These are phyloP conservation scores for Fusarium sp. DNA, from an alignment of 2,329 filamentous ascomycete genomes.

Conservation along the genomic window DNA sequence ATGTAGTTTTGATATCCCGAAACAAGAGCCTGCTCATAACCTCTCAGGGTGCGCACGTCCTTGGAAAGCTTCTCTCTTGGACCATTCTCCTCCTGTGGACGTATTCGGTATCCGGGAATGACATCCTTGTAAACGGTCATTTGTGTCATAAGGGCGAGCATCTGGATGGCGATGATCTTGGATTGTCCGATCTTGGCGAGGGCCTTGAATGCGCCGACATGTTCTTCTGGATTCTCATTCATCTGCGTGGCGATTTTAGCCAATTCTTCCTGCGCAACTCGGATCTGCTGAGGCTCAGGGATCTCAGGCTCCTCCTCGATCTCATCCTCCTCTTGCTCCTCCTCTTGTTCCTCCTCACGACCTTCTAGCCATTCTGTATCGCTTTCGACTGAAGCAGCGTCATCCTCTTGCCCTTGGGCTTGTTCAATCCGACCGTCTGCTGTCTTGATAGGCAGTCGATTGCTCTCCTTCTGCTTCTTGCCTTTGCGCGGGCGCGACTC, in stretches of 20 bases:
- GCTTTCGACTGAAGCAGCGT: constrained; percentile 68
- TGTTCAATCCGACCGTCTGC: constrained; percentile 78
- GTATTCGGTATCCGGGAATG: constrained; percentile 95
- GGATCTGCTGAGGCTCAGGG: constrained; percentile 80
- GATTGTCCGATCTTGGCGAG: constrained; percentile 79
- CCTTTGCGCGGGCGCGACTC: constrained; percentile 82
- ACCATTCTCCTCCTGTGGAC: constrained; percentile 79
- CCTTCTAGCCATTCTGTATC: constrained; percentile 73
- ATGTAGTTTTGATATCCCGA: constrained; percentile 87
- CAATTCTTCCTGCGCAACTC: constrained; percentile 90
- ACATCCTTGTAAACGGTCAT: constrained; percentile 93
- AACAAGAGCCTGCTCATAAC: constrained; percentile 89
- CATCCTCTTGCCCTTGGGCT: constrained; percentile 65
- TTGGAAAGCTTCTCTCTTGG: constrained; percentile 86
- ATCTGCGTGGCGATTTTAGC: constrained; percentile 83
- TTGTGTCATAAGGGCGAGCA: constrained; percentile 87
- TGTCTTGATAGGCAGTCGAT: constrained; percentile 86
- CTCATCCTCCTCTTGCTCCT: constrained; percentile 60
- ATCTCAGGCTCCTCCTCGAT: constrained; percentile 69
- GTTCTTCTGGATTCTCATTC: constrained; percentile 94
- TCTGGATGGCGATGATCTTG: constrained; percentile 78
- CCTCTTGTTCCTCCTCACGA: constrained; percentile 64
- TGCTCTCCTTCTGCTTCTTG: constrained; percentile 79
- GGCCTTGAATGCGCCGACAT: constrained; percentile 81
- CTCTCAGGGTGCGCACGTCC: constrained; percentile 83